Conservation (phyloP, 441 rosid species). For the Gossypium gossypioides region DNA sequence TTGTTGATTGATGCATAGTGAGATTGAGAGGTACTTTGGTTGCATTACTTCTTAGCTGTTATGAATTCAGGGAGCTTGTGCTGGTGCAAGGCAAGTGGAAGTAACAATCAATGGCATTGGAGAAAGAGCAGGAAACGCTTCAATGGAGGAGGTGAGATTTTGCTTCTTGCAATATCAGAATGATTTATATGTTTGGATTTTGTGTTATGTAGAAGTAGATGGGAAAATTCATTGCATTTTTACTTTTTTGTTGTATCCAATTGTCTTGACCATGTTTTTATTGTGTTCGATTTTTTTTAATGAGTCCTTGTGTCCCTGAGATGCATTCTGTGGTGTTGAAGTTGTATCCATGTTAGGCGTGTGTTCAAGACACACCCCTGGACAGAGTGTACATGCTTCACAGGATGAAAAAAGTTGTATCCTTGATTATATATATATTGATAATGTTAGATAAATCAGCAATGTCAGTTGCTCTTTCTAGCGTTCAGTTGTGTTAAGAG, state of each 20-base stretch:
- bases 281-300: background rate
- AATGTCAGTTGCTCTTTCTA: background rate
- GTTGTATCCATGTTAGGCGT: background rate
- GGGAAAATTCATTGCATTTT: background rate
- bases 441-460: background rate
- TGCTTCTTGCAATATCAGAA: background rate
- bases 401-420: background rate
- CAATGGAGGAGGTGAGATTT: conserved; percentile 69
- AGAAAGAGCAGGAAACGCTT: conserved; percentile 96
- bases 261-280: background rate
- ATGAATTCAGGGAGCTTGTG: conserved; percentile 59
- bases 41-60: conserved; percentile 15
- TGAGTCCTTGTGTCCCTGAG: background rate
- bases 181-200: background rate
- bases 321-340: background rate
- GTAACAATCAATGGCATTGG: conserved; percentile 92
- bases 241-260: background rate
- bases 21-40: background rate
- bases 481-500: background rate
- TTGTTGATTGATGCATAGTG: background rate
- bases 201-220: background rate
- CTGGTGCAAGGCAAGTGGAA: conserved; percentile 88
- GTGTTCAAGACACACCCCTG: background rate
- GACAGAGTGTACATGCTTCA: background rate
- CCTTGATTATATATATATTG: background rate